Conservation (phyloP, 2,329 filamentous ascomycete genomes). For the Chaetomiaceae sp. region DNA sequence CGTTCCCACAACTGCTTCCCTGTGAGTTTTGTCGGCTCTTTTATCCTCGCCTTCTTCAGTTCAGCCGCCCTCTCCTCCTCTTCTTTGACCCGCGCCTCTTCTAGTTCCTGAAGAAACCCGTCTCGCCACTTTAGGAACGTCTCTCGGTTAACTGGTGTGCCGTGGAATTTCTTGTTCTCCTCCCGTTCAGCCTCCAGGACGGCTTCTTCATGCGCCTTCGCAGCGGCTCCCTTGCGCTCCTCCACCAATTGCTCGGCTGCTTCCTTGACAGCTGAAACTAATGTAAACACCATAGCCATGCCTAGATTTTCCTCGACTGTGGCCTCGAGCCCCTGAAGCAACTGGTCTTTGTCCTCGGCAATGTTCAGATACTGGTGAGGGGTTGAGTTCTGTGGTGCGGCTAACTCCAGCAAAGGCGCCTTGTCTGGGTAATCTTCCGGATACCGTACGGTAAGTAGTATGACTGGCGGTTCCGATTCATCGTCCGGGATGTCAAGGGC, state of each 20-base stretch:
- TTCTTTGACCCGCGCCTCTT: constrained; percentile 61
- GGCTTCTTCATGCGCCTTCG: constrained; percentile 53
- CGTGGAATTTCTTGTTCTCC: constrained; percentile 96
- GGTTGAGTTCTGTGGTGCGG: constrained; percentile 64
- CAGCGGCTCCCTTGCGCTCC: constrained; percentile 63
- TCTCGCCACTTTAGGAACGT: constrained; percentile 80
- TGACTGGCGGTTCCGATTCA: constrained; percentile 61
- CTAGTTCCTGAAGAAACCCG: constrained; percentile 73
- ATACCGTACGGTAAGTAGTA: constrained; percentile 82
- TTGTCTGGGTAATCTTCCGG: constrained; percentile 88
- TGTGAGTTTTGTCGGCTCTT: constrained; percentile 68
- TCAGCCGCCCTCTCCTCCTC: constrained; percentile 79
- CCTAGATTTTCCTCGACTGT: constrained; percentile 89
- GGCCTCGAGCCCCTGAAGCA: constrained; percentile 67
- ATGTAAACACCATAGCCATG: constrained; percentile 95
- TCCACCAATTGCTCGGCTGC: constrained; percentile 79
- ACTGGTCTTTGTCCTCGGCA: constrained; percentile 68
- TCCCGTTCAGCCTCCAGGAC: constrained; percentile 67
- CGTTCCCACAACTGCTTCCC: constrained; percentile 76
- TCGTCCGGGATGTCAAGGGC: constrained; percentile 71
- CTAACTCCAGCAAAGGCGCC: constrained; percentile 76
- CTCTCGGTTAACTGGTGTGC: constrained; percentile 81
- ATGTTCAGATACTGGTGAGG: constrained; percentile 72
- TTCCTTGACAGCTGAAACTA: constrained; percentile 85
- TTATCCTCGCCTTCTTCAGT: constrained; percentile 71